Conservation (phyloP, 495 filamentous ascomycete species). For the Neurospora pannonica region DNA sequence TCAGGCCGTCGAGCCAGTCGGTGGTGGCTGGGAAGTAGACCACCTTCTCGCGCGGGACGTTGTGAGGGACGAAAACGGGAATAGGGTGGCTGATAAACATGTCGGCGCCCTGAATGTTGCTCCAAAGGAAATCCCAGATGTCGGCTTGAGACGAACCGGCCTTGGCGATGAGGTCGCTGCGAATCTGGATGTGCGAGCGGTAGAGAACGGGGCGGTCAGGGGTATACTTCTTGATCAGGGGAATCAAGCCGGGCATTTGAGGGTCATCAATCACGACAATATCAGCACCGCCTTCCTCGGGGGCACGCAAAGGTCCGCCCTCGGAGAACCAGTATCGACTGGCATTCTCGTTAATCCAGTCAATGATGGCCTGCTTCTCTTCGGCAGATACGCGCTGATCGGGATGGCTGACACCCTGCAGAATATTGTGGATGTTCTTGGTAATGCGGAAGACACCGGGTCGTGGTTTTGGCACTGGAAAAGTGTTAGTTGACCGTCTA, state of each 20-base stretch:
- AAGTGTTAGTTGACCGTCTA: constrained; percentile 30
- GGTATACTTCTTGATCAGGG: constrained; percentile 60
- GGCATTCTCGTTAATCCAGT: constrained; percentile 74
- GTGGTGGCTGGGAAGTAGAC: constrained; percentile 77
- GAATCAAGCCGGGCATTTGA: constrained; percentile 78
- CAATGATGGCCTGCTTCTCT: constrained; percentile 49
- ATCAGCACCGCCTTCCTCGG: constrained; percentile 66
- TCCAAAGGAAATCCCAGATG: constrained; percentile 72
- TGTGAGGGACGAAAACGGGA: constrained; percentile 61
- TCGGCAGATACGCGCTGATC: constrained; percentile 51
- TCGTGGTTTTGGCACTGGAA: constrained; percentile 66
- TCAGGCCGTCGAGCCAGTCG: constrained; percentile 84
- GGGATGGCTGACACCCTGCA: constrained; percentile 67
- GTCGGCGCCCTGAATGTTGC: constrained; percentile 59
- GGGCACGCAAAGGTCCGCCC: constrained; percentile 58
- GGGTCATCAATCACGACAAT: constrained; percentile 78
- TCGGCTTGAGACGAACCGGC: constrained; percentile 59
- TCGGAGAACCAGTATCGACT: constrained; percentile 63
- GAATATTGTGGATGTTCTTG: constrained; percentile 87
- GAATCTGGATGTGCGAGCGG: constrained; percentile 77
- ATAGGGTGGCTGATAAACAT: constrained; percentile 83
- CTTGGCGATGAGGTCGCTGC: constrained; percentile 58
- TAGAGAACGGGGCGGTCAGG: constrained; percentile 73
- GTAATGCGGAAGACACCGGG: constrained; percentile 80
- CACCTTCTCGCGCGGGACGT: constrained; percentile 57